Evolutionary conservation across 1,284 basidiomycete genomes (phyloP).

Genomic region (Ceratobasidium sp.): DNA sequence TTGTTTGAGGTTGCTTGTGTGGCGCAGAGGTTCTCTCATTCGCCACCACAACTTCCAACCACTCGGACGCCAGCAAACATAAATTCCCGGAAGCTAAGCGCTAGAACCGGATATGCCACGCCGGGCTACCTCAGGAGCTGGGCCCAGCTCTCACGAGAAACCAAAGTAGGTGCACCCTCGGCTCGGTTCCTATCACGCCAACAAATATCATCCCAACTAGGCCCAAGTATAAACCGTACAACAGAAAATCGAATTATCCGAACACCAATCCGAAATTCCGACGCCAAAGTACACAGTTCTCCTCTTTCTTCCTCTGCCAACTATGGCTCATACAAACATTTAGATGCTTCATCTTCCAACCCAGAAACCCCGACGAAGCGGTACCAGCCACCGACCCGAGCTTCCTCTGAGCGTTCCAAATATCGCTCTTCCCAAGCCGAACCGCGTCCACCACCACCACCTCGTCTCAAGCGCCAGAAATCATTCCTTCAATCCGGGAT

Average conservation of each 20-base stretch:
- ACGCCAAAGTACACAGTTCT: neutral
- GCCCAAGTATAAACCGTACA: constrained; percentile 25
- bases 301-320: no score
- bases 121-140: neutral
- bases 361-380: constrained; percentile 5
- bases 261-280: neutral
- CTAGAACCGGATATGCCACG: neutral
- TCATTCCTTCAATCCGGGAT: neutral
- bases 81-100: neutral
- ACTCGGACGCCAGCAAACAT: neutral
- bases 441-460: constrained; percentile 2
- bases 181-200: neutral
- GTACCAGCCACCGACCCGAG: neutral
- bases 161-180: neutral
- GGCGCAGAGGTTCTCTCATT: neutral
- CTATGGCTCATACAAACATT: neutral
- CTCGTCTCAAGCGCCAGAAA: neutral
- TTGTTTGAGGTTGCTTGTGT: neutral
- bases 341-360: constrained; percentile 15
- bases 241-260: constrained; percentile 2
- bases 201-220: constrained; percentile 1
- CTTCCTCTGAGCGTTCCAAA: neutral
- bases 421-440: neutral
- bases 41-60: constrained; percentile 9
- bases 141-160: constrained; percentile 6